Percentiles rank a stretch among this genome's conserved stretches.
Conservation (phyloP, 441 rosid species). For the Bocquillonia castaneifolia region DNA sequence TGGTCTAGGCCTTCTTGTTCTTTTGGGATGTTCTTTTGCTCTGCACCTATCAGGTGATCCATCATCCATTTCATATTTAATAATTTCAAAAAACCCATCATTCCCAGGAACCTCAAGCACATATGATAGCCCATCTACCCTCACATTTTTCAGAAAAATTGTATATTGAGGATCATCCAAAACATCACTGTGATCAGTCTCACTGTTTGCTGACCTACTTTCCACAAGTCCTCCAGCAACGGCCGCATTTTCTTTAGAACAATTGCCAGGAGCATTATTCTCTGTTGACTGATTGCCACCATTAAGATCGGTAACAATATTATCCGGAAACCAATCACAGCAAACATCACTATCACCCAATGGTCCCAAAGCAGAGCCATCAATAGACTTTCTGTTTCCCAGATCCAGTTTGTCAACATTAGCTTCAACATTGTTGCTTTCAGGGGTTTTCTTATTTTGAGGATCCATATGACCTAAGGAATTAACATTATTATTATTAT, state of each 20-base stretch:
- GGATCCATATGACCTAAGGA: background rate
- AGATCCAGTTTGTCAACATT: background rate
- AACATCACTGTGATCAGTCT: constrained; percentile 8
- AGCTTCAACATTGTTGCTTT: background rate
- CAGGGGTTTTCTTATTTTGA: background rate
- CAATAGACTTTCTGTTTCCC: background rate
- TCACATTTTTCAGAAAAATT: constrained; percentile 30
- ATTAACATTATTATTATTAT: background rate
- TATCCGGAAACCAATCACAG: background rate
- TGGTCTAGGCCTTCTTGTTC: constrained; percentile 5
- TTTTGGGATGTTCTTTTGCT: constrained; percentile 11
- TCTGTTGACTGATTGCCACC: background rate
- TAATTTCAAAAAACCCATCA: constrained; percentile 12
- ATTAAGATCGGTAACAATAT: background rate
- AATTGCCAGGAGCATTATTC: background rate
- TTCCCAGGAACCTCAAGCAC: constrained; percentile 29
- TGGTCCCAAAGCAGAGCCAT: background rate
- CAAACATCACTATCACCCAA: background rate
- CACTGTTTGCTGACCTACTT: background rate
- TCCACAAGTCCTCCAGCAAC: background rate
- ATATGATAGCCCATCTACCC: constrained; percentile 21
- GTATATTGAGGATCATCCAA: constrained; percentile 29
- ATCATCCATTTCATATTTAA: constrained; percentile 17
- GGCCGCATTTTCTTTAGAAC: background rate
- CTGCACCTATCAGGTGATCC: constrained; percentile 14